phyloP scores from a whole-genome alignment of 2,329 filamentous ascomycete species.

The Pseudonectria foliicola region DNA sequence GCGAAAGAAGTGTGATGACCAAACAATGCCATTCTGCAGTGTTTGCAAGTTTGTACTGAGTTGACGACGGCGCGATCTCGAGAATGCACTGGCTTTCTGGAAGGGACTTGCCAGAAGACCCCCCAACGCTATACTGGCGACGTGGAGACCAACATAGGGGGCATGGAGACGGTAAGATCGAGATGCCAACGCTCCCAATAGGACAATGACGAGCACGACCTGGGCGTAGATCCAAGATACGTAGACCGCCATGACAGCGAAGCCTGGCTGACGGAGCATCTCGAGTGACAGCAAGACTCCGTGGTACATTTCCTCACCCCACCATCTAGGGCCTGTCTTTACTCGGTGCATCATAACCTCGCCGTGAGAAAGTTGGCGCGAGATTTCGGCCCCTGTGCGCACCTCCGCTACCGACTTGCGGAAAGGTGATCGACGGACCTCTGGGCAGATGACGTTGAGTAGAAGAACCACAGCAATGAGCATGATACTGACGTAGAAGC shows the following conservation, averaged over 20 bases:
- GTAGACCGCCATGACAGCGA: slow-evolving; percentile 65
- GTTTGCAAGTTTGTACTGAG: slow-evolving; percentile 61
- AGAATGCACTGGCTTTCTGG: slow-evolving; percentile 64
- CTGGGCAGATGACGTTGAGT: slow-evolving; percentile 64
- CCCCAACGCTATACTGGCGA: slow-evolving; percentile 60
- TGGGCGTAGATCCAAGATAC: slow-evolving; percentile 73
- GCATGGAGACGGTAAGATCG: slow-evolving; percentile 58
- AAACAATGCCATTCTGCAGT: slow-evolving; percentile 54
- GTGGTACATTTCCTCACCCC: slow-evolving; percentile 69
- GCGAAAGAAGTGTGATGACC: slow-evolving; percentile 67
- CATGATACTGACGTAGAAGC: slow-evolving; percentile 67
- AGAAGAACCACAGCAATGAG: slow-evolving; percentile 58
- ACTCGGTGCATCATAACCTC: slow-evolving; percentile 72
- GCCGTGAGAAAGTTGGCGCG: slow-evolving; percentile 57
- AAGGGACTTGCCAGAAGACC: slow-evolving; percentile 65
- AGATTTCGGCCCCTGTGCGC: slow-evolving; percentile 43
- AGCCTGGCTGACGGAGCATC: slow-evolving; percentile 70
- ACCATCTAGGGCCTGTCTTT: slow-evolving; percentile 65
- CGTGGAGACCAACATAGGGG: slow-evolving; percentile 58
- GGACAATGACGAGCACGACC: slow-evolving; percentile 63
- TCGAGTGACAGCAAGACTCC: slow-evolving; percentile 58
- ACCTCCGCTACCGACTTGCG: slow-evolving; percentile 62
- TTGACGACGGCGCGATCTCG: slow-evolving; percentile 52
- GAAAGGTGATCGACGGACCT: slow-evolving; percentile 63
- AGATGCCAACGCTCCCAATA: slow-evolving; percentile 66